These are phyloP conservation scores for Suillus bovinus DNA, from an alignment of 768 basidiomycete genomes.

Conservation along the genomic window DNA sequence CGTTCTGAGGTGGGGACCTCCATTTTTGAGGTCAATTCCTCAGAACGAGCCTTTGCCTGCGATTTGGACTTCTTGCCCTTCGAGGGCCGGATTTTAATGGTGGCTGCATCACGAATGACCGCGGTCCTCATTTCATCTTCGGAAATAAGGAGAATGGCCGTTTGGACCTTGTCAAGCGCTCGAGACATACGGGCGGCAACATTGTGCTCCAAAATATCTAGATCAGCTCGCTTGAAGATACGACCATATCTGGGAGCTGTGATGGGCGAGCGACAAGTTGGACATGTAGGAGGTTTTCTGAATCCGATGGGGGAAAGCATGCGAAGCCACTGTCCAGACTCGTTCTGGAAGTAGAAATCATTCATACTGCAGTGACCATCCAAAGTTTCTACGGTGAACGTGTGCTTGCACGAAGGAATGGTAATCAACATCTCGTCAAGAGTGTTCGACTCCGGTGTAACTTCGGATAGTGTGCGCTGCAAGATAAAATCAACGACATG, in stretches of 20 bases:
- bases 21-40: constrained; percentile 16
- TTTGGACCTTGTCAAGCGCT: constrained; percentile 36
- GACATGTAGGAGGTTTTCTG: constrained; percentile 52
- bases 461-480: constrained; percentile 48
- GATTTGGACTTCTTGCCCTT: background rate
- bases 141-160: constrained; percentile 30
- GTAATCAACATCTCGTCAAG: constrained; percentile 59
- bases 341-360: constrained; percentile 48
- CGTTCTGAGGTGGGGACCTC: constrained; percentile 26
- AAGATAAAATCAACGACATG: constrained; percentile 63
- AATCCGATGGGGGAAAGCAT: constrained; percentile 43
- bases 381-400: constrained; percentile 71
- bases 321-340: constrained; percentile 41
- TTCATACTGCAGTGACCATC: constrained; percentile 57
- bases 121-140: constrained; percentile 22
- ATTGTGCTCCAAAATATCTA: constrained; percentile 68
- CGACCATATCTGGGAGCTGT: constrained; percentile 62
- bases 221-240: constrained; percentile 56
- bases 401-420: constrained; percentile 58
- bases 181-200: constrained; percentile 52
- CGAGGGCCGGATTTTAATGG: constrained; percentile 20
- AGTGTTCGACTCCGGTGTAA: constrained; percentile 39
- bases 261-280: constrained; percentile 59
- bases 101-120: constrained; percentile 6
- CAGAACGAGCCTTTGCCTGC: constrained; percentile 17